These are phyloP conservation scores for Cruciata laevipes DNA, from an alignment of 257 asterid species.

Conservation along the genomic window DNA sequence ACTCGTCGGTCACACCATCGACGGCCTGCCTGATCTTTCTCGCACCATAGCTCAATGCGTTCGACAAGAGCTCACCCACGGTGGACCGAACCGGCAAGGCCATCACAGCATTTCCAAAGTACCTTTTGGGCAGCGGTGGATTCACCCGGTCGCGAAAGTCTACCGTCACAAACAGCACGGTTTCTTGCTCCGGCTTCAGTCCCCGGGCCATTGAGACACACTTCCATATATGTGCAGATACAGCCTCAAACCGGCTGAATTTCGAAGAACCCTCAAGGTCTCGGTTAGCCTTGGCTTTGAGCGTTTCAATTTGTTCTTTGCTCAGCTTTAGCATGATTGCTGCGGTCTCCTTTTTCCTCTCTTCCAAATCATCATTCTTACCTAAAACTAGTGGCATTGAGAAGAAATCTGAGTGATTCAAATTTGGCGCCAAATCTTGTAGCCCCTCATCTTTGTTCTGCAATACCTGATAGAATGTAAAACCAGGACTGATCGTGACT, in stretches of 20 bases:
- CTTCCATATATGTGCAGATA: constrained; percentile 28
- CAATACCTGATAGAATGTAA: not conserved
- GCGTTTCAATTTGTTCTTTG: constrained; percentile 11
- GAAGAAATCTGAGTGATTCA: not conserved
- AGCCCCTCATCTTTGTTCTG: not conserved
- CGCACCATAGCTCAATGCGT: constrained; percentile 15
- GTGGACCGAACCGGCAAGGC: constrained; percentile 7
- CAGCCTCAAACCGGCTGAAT: constrained; percentile 19
- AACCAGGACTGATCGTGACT: not conserved
- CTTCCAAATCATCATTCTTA: constrained; percentile 1
- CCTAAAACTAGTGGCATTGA: constrained; percentile 18
- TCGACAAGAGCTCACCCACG: constrained; percentile 9
- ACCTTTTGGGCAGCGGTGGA: constrained; percentile 22
- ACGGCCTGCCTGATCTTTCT: constrained; percentile 13
- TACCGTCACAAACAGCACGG: constrained; percentile 1
- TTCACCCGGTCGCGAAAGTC: constrained; percentile 11
- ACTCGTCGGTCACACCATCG: not conserved
- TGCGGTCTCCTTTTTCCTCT: constrained; percentile 19
- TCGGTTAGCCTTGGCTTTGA: not conserved
- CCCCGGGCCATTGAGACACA: constrained; percentile 19
- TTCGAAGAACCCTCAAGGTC: not conserved
- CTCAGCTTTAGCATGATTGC: constrained; percentile 12
- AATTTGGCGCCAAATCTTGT: not conserved
- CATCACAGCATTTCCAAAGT: constrained; percentile 23
- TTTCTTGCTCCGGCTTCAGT: constrained; percentile 17